These are phyloP conservation scores for Colletotrichum graminicola DNA, from an alignment of 2,329 filamentous ascomycete genomes.

Conservation along the genomic window DNA sequence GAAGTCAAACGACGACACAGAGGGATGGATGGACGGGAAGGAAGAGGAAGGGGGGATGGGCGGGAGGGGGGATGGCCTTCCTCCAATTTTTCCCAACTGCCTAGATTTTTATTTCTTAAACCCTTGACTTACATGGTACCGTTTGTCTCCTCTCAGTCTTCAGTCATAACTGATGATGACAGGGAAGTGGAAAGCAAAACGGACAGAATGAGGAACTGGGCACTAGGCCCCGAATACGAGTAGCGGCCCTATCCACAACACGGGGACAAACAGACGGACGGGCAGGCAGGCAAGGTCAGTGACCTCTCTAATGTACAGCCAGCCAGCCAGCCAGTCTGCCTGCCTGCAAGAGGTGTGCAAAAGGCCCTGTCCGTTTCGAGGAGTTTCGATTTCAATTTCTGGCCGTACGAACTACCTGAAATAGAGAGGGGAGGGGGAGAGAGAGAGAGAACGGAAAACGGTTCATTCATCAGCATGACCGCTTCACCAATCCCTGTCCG, in stretches of 20 bases:
- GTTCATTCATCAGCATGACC: constrained; percentile 24
- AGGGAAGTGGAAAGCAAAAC: neutral
- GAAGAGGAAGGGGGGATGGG: neutral
- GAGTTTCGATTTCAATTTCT: neutral
- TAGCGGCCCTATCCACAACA: neutral
- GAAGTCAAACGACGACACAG: constrained; percentile 7
- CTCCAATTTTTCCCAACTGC: too few species aligned
- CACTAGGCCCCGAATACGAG: constrained; percentile 7
- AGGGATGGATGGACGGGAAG: neutral
- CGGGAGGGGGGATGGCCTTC: neutral
- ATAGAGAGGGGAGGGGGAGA: neutral
- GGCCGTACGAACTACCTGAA: neutral
- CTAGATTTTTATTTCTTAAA: neutral
- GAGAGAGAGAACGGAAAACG: constrained; percentile 1
- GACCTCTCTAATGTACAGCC: neutral
- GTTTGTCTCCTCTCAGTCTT: neutral
- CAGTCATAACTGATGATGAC: neutral
- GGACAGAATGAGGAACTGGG: constrained; percentile 12
- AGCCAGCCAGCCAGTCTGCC: too few species aligned
- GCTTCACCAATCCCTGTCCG: constrained; percentile 8
- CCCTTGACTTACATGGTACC: neutral
- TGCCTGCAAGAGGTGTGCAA: neutral
- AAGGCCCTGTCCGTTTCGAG: neutral
- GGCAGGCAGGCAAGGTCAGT: neutral
- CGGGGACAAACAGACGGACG: neutral